Conservation (phyloP, 805 yeast species). For the Wickerhamomyces xylosicus region DNA sequence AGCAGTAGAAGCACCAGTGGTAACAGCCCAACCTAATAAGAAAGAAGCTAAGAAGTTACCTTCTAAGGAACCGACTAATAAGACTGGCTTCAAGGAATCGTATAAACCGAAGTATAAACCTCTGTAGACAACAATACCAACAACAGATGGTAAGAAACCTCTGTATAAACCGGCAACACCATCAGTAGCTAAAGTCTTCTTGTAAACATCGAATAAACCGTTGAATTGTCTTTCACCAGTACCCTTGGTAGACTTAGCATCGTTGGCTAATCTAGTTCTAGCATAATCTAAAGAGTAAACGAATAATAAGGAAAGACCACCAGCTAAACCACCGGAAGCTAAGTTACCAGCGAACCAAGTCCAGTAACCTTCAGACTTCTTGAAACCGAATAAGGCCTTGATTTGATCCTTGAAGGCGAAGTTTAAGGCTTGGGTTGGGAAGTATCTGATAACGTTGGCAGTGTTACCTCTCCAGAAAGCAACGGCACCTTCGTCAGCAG, state of each 20-base stretch:
- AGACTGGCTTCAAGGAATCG: constrained; percentile 93
- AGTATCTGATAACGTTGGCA: constrained; percentile 96
- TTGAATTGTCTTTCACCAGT: constrained; percentile 91
- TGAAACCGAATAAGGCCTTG: constrained; percentile 93
- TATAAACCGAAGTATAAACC: constrained; percentile 97
- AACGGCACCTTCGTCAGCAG: constrained; percentile 83
- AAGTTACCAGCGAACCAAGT: constrained; percentile 95
- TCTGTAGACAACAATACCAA: constrained; percentile 97
- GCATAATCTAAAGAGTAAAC: constrained; percentile 97
- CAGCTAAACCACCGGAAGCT: constrained; percentile 98
- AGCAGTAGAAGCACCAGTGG: constrained; percentile 98
- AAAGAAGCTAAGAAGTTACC: constrained; percentile 93
- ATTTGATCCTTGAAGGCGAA: constrained; percentile 97
- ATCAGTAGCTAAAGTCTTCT: constrained; percentile 88
- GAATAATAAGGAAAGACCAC: constrained; percentile 88
- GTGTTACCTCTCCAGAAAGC: constrained; percentile 99
- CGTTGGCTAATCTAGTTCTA: constrained; percentile 98
- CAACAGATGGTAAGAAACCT: constrained; percentile 98
- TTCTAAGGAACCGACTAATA: constrained; percentile 88
- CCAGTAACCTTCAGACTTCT: constrained; percentile 91
- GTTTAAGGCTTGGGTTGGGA: constrained; percentile 98
- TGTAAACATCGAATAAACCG: constrained; percentile 94
- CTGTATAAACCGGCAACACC: constrained; percentile 98
- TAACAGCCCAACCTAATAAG: constrained; percentile 95
- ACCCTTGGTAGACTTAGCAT: constrained; percentile 84